These are phyloP conservation scores for Apiospora saccharicola DNA, from an alignment of 2,329 filamentous ascomycete genomes.

Conservation along the genomic window DNA sequence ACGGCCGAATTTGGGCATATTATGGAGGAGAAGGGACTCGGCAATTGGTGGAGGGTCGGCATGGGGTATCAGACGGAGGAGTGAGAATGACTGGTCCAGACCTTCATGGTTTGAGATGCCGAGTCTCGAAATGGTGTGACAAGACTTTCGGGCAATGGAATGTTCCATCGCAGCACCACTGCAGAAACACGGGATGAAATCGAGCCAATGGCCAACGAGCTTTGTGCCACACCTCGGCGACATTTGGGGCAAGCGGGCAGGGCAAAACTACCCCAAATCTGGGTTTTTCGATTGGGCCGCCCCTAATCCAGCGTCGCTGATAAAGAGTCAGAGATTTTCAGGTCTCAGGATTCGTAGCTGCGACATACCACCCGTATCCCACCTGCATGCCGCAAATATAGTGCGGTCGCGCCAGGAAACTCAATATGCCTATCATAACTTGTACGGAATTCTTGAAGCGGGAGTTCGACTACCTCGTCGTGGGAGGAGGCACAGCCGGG, in stretches of 20 bases:
- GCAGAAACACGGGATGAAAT: background rate
- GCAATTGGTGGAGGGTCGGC: constrained; percentile 70
- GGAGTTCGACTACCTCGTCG: constrained; percentile 33
- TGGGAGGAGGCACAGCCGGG: constrained; percentile 39
- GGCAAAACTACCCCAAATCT: background rate
- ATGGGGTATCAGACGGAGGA: constrained; percentile 62
- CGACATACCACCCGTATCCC: background rate
- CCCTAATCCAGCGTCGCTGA: background rate
- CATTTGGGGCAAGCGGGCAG: background rate
- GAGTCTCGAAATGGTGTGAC: background rate
- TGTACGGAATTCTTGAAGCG: constrained; percentile 23
- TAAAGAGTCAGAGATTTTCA: background rate
- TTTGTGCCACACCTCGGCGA: background rate
- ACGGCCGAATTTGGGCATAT: constrained; percentile 69
- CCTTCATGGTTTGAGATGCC: background rate
- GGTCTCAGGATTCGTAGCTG: background rate
- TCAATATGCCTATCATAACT: constrained; percentile 1
- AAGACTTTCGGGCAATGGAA: background rate
- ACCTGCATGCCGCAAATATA: background rate
- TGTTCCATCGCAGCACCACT: background rate
- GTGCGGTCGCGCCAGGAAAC: background rate
- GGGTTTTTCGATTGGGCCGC: background rate
- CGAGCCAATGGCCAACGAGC: background rate
- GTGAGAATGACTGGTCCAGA: background rate
- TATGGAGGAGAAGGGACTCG: constrained; percentile 67